Percentiles rank a stretch among this genome's conserved stretches.
Evolutionary conservation across 257 asterid genomes (phyloP).

Genomic region (Solanum chilense): DNA sequence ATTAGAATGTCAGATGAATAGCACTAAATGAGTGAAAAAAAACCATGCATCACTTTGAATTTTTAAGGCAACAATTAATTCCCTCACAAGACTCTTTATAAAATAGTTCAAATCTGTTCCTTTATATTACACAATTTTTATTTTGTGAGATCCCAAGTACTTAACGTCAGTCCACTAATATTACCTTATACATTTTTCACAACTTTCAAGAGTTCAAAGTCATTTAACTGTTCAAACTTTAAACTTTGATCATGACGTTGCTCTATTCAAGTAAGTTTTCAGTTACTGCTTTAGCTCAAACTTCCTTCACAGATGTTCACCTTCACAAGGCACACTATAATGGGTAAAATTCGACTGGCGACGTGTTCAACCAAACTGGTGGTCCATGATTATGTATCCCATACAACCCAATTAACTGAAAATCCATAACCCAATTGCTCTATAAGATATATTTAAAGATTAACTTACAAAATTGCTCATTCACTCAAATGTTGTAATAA

Average conservation of each 20-base stretch:
- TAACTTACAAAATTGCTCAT: not conserved
- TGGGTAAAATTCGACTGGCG: not conserved
- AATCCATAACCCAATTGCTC: not conserved
- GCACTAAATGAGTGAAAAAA: not conserved
- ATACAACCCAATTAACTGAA: slow-evolving; percentile 3
- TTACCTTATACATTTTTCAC: not conserved
- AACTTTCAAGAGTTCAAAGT: not conserved
- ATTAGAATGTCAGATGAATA: not conserved
- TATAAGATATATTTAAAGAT: not conserved
- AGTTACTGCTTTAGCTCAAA: not conserved
- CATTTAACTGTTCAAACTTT: not conserved
- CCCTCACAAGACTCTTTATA: not conserved
- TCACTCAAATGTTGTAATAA: not conserved
- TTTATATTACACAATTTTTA: not conserved
- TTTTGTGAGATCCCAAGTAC: not conserved
- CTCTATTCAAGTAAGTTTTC: not conserved
- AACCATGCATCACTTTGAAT: not conserved
- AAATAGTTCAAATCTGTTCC: not conserved
- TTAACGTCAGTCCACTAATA: not conserved
- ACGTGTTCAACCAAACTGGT: not conserved
- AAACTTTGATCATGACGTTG: not conserved
- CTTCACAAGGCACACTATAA: not conserved
- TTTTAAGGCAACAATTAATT: not conserved
- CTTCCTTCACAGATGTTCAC: not conserved
- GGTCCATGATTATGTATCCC: not conserved